Conservation (phyloP, 768 basidiomycete genomes). For the Hirschioporus abietinus region DNA sequence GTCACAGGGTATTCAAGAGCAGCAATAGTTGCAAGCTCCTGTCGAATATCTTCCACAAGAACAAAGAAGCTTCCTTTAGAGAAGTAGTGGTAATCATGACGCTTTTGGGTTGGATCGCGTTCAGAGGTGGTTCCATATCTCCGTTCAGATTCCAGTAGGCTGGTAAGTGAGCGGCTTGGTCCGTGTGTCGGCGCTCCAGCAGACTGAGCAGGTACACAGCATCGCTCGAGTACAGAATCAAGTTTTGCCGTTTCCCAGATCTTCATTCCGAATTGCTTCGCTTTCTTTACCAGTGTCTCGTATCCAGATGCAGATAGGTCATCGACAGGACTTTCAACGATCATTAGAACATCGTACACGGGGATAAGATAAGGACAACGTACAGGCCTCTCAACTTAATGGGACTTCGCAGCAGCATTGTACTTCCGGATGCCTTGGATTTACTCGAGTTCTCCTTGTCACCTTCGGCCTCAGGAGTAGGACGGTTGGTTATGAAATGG, state of each 20-base stretch:
- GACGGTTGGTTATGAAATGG: constrained; percentile 75
- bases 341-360: constrained; percentile 4
- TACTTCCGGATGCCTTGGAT: constrained; percentile 23
- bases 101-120: constrained; percentile 84
- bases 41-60: constrained; percentile 85
- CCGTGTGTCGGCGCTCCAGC: constrained; percentile 25
- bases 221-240: constrained; percentile 66
- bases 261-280: constrained; percentile 70
- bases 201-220: constrained; percentile 35
- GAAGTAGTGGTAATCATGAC: constrained; percentile 89
- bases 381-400: constrained; percentile 58
- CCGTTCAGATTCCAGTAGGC: constrained; percentile 74
- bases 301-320: constrained; percentile 19
- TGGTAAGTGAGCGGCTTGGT: constrained; percentile 44
- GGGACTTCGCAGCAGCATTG: constrained; percentile 54
- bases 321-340: constrained; percentile 23
- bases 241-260: constrained; percentile 79
- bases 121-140: constrained; percentile 80
- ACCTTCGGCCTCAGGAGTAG: constrained; percentile 26
- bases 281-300: constrained; percentile 59
- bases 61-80: constrained; percentile 68
- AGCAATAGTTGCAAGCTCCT: constrained; percentile 80
- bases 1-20: constrained; percentile 70
- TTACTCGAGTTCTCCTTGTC: constrained; percentile 40
- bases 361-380: constrained; percentile 17